phyloP scores from a whole-genome alignment of 2,329 filamentous ascomycete species.

The Penicillium sclerotiorum region DNA sequence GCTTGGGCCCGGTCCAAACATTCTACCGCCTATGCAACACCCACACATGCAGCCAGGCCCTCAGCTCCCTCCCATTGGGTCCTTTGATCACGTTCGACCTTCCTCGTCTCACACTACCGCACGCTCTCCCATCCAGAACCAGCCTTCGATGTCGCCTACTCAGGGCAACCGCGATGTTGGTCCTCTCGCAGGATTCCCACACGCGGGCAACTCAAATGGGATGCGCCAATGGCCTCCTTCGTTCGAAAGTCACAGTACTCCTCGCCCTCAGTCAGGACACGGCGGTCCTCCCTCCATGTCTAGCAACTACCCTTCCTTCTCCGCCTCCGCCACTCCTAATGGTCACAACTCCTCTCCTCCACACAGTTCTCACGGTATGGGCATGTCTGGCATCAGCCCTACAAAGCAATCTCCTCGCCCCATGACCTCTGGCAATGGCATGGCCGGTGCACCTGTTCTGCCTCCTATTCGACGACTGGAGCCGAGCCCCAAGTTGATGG shows the following conservation, averaged over 20 bases:
- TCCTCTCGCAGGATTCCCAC: conserved; percentile 48
- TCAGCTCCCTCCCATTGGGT: conserved; percentile 33
- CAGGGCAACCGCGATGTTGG: conserved; percentile 53
- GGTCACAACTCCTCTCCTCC: conserved; percentile 38
- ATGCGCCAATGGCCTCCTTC: conserved; percentile 36
- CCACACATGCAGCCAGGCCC: conserved; percentile 31
- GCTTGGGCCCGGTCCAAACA: conserved; percentile 8
- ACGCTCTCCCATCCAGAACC: conserved; percentile 44
- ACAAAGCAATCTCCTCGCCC: conserved; percentile 49
- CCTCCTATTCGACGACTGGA: conserved; percentile 46
- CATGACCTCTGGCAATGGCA: conserved; percentile 35
- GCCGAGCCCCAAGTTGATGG: conserved; percentile 49
- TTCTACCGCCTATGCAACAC: conserved; percentile 22
- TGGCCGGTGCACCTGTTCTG: conserved; percentile 39
- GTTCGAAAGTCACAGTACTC: conserved; percentile 33
- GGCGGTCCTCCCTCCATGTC: conserved; percentile 33
- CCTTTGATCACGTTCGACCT: conserved; percentile 42
- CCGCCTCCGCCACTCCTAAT: conserved; percentile 34
- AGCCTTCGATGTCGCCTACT: conserved; percentile 52
- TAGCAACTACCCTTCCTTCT: conserved; percentile 36
- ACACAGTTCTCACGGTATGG: conserved; percentile 39
- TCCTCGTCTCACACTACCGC: conserved; percentile 46
- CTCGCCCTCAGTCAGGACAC: conserved; percentile 34
- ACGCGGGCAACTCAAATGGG: conserved; percentile 30
- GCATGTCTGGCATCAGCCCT: conserved; percentile 50